These are phyloP conservation scores for Alternaria ethzedia DNA, from an alignment of 2,329 filamentous ascomycete species.

Conservation along the genomic window DNA sequence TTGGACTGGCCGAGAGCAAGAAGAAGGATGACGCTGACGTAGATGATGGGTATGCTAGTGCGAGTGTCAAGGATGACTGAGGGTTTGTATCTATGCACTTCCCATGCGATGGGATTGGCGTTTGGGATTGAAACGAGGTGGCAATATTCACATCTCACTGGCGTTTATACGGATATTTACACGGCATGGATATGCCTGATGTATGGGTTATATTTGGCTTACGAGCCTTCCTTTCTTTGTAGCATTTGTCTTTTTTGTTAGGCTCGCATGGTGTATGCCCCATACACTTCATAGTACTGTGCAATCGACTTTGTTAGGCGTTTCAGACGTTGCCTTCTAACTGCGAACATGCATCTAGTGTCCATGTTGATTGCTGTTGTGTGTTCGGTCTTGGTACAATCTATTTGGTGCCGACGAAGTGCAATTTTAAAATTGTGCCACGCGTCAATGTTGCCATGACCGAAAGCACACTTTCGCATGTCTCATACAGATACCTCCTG, in stretches of 20 bases:
- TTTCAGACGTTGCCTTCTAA: background rate
- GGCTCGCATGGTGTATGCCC: background rate
- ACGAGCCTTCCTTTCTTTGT: background rate
- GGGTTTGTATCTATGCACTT: background rate
- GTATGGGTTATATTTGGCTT: background rate
- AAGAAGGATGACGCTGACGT: slow-evolving; percentile 27
- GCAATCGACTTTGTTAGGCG: background rate
- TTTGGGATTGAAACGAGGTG: background rate
- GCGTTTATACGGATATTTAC: background rate
- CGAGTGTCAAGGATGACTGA: slow-evolving; percentile 35
- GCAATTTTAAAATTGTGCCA: background rate
- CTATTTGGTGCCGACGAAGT: background rate
- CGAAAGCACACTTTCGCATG: background rate
- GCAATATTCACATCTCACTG: background rate
- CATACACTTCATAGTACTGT: background rate
- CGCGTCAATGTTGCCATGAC: background rate
- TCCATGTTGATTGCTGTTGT: background rate
- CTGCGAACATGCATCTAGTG: background rate
- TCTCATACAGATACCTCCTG: background rate
- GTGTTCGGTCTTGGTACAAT: background rate
- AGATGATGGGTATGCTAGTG: slow-evolving; percentile 40
- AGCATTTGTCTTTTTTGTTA: background rate
- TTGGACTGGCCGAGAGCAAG: slow-evolving; percentile 37
- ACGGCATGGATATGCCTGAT: background rate
- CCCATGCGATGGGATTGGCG: background rate